Base-by-base conservation (phyloP, 2,329 filamentous ascomycete genomes). In the Monascus ruber region DNA sequence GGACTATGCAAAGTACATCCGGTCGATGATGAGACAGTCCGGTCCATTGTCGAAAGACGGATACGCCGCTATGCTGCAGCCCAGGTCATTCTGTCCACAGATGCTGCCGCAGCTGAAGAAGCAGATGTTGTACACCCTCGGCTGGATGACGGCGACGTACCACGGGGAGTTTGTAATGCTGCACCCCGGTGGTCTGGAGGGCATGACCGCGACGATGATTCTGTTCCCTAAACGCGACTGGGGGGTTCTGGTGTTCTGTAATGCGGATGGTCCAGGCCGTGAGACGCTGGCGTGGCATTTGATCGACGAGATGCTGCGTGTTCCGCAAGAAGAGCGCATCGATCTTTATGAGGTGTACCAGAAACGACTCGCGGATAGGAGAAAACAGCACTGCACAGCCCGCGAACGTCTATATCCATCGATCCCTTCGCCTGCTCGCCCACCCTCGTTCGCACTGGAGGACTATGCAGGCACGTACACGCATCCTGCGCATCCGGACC, bases 1-100 rank as follows among this genome's bases (percentile, higher is more conserved):
- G 0, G 64, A 68, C 41, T 68, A 65, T 46, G 54, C 62, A 5
- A 67, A 65, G 47, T 79, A 73, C 74, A 46, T 75, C 2, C 56
- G 59, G 25, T 69, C 66, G 17, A 55, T 76, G 24, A 53, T 77
- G 24, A 49, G 61, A 51, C 41, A 56, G 46, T 29, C 59, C 58
- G 29, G 54, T 60, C 36, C 60, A 51, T n/a, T 50, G 59, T 40
- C 39, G 44, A 4, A 36, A 31, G 4, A 37, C 6, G 32, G 7
- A 6, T 24, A 24, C 32, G 11, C 7, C 7, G 8, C 8, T 6
- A 6, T 34, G 8, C 24, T 7, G 32, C 6, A 24, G 6, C 8
- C 32, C 11, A 7, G 32, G 6, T 8, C 32, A 6, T 17, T 34
- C 6, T 6, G 7, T 6, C 45, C 7, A 39, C 37, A 11, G 43